Conservation (phyloP, 2,329 filamentous ascomycete species). For the Nothomitra cinnamomea region DNA sequence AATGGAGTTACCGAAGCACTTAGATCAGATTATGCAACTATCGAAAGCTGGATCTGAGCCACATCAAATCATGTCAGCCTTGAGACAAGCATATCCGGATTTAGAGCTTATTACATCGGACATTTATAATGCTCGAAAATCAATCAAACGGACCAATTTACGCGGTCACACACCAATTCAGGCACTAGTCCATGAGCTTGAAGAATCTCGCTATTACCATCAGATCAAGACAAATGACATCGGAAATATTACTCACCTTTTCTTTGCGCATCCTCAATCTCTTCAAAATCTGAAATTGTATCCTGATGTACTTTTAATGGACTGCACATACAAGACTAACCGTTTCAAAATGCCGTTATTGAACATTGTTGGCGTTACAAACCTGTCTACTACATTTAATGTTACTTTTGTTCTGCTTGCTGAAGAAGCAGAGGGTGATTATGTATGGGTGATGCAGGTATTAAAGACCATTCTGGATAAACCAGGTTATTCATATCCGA, state of each 20-base stretch:
- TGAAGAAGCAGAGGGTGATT: not conserved
- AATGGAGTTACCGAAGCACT: too few relatives aligned
- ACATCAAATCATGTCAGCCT: not conserved
- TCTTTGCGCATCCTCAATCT: not conserved
- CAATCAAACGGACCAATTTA: not conserved
- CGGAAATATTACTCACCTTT: not conserved
- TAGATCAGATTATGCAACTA: too few relatives aligned
- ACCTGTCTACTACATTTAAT: not conserved
- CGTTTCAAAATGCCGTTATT: not conserved
- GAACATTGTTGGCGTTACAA: not conserved
- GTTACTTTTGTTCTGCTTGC: not conserved
- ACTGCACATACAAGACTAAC: not conserved
- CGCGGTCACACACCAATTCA: not conserved
- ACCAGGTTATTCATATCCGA: not conserved
- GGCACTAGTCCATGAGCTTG: not conserved
- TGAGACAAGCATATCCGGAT: not conserved
- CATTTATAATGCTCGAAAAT: not conserved
- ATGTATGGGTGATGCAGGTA: not conserved
- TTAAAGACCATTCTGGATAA: not conserved
- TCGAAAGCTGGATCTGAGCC: not conserved
- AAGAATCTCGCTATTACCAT: not conserved
- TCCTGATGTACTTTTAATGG: not conserved
- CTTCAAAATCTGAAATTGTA: not conserved
- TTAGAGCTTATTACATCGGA: not conserved
- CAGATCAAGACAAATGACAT: not conserved